Base-by-base conservation (phyloP, 2,329 filamentous ascomycete species). In the Pyricularia pennisetigena region DNA sequence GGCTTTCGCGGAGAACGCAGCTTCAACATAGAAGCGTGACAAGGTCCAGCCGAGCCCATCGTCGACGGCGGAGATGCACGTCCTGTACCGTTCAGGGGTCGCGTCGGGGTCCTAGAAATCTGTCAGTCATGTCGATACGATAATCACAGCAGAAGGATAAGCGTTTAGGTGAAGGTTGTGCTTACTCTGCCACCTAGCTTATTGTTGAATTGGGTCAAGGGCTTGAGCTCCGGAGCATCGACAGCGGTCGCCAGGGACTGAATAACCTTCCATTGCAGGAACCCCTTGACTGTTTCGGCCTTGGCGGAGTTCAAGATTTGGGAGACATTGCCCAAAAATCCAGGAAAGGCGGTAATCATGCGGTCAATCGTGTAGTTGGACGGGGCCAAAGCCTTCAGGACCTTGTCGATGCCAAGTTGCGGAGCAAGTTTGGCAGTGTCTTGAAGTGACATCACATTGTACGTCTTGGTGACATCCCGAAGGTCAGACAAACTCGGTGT, bases 11-110 rank as follows among this genome's bases (percentile, higher is more conserved):
- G 88, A 86, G 73, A 92, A 92, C 0, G 88, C 83, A 65, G 86
- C 86, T 70, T 91, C 85, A 1, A 92, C 82, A 71, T 88, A 93
- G 78, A 92, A 91, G 26, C 88, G 85, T 73, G 88, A 89, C 20
- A 91, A 78, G 65, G 90, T 88, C 88, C 89, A 92, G 2, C 85
- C 85, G 26, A 92, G 75, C 5, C 84, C 83, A 26, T 77, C 75
- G 70, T 90, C 87, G 5, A 89, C 82, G 41, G 83, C 29, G 8
- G 74, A 75, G 30, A 91, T 82, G 72, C 89, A 92, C 7, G 82
- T 87, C 72, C 88, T 82, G 88, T 88, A 91, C 65, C 88, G 82
- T 72, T 91, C 89, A 16, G 86, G 79, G 24, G 81, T 82, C 2
- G 87, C 85, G 67, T 89, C 82, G 0, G 87, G 83, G 68, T 89